Base-by-base conservation (phyloP, 139 green algal genomes). In the Prasinococcaceae sp. region DNA sequence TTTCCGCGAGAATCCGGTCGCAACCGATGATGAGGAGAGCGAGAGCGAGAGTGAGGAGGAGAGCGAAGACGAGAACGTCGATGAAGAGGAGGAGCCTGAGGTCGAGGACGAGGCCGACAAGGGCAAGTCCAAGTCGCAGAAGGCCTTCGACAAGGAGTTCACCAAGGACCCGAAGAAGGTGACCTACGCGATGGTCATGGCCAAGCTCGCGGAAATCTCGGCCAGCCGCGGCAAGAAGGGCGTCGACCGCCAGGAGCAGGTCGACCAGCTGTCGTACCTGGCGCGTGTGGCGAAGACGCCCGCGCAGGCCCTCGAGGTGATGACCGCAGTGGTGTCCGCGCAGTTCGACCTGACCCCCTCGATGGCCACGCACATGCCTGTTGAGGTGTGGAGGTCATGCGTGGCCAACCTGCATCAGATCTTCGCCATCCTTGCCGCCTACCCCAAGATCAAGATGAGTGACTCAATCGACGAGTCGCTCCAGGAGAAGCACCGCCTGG, bases 201-300 rank as follows among this genome's bases (percentile, higher is more conserved):
- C 83, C 32, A 97, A 97, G 80, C 73, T 94, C 41, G 61, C 69
- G 17, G 90, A 97, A 66, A 83, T 98, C 26, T 62, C 88, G 19
- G 50, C 79, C 38, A 63, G 69, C 0, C 77, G 88, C 17, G 88
- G 88, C 39, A 80, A 83, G 46, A 83, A 85, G n/a, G 81, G 82
- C 27, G 82, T 85, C 0, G 86, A 97, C 69, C 74, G 85, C 19
- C 54, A 80, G 51, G 88, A 95, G 60, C 55, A 76, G 46, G 76
- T 95, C 14, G 88, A 98, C 63, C 92, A 93, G 81, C 79, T 98
- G 37, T 62, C 61, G 0, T 94, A 93, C 69, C 63, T 98, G 37
- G 55, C 78, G 17, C 74, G 49, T 9, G 83, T 96, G 10, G 66
- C 90, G 43, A 85, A 84, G 63, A 86, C 85, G 1, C 66, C 80